phyloP scores from a whole-genome alignment of 345 rosid genomes.

The Pugionium dolabratum region DNA sequence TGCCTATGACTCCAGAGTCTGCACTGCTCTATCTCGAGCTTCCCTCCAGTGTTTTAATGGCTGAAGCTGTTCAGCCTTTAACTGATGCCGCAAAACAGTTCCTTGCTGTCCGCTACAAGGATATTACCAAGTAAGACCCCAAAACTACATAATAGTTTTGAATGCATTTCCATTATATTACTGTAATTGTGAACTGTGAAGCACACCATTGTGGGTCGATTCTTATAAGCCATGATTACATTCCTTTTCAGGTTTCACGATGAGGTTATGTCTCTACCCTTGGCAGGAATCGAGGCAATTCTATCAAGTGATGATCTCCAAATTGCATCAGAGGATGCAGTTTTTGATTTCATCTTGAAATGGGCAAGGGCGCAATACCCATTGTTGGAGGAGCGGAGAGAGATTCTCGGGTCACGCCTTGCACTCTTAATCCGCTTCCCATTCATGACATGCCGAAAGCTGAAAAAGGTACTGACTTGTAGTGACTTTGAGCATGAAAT shows the following conservation, averaged over 20 bases:
- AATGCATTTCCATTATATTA: slow-evolving; percentile 1
- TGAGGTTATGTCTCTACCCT: slow-evolving; percentile 79
- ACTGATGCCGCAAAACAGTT: slow-evolving; percentile 91
- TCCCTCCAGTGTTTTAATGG: slow-evolving; percentile 91
- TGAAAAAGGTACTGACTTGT: slow-evolving; percentile 80
- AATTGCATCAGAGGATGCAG: slow-evolving; percentile 96
- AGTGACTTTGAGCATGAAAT: slow-evolving; percentile 80
- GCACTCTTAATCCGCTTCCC: slow-evolving; percentile 91
- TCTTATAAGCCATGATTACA: slow-evolving; percentile 4
- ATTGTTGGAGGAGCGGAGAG: slow-evolving; percentile 71
- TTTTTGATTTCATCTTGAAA: slow-evolving; percentile 81
- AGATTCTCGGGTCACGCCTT: slow-evolving; percentile 71
- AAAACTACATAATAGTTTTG: not conserved
- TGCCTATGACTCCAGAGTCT: slow-evolving; percentile 88
- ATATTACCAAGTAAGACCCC: slow-evolving; percentile 69
- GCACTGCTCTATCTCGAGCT: slow-evolving; percentile 95
- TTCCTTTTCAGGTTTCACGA: slow-evolving; percentile 62
- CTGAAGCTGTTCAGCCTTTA: slow-evolving; percentile 88
- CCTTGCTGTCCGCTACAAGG: slow-evolving; percentile 80
- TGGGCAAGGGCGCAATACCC: slow-evolving; percentile 78
- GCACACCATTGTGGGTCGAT: not conserved
- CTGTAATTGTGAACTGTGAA: not conserved
- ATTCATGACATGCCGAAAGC: slow-evolving; percentile 88
- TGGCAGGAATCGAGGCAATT: slow-evolving; percentile 92
- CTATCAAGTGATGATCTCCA: slow-evolving; percentile 86